phyloP scores from a whole-genome alignment of 495 filamentous ascomycete species.

The Melanomma pulvis-pyrius region DNA sequence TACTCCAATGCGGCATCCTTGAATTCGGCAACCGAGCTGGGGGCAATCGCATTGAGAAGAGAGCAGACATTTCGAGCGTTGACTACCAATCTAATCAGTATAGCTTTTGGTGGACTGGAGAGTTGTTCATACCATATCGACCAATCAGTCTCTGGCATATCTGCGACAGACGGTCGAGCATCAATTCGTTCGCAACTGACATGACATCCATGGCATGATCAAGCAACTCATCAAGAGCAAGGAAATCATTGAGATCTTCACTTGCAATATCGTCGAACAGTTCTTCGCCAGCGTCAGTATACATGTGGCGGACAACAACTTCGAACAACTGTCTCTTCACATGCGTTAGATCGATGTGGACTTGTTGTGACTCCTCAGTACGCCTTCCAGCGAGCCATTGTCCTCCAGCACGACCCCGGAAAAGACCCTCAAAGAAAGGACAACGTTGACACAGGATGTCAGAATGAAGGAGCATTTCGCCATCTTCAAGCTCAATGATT shows the following conservation, averaged over 20 bases:
- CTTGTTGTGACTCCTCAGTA: conserved; percentile 47
- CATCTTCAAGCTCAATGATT: conserved; percentile 72
- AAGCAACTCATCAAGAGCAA: conserved; percentile 78
- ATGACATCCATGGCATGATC: conserved; percentile 91
- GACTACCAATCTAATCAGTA: conserved; percentile 50
- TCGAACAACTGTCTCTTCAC: conserved; percentile 70
- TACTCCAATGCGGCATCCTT: conserved; percentile 89
- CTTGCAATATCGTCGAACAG: conserved; percentile 78
- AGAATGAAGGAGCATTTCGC: conserved; percentile 71
- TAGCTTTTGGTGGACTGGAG: background rate
- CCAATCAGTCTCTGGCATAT: conserved; percentile 87
- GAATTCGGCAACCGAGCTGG: conserved; percentile 79
- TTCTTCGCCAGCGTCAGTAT: conserved; percentile 77
- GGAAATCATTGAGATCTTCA: conserved; percentile 74
- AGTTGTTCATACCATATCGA: conserved; percentile 64
- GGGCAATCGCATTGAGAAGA: conserved; percentile 79
- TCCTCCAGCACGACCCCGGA: conserved; percentile 80
- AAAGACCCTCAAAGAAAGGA: conserved; percentile 89
- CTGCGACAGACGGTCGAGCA: conserved; percentile 88
- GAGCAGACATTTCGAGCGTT: conserved; percentile 83
- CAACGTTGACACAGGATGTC: conserved; percentile 78
- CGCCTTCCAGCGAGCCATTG: conserved; percentile 76
- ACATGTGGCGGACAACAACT: conserved; percentile 79
- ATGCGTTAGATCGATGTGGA: conserved; percentile 83
- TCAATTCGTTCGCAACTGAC: conserved; percentile 86